phyloP scores from a whole-genome alignment of 139 green algal genomes.

The Asterochloris erici region DNA sequence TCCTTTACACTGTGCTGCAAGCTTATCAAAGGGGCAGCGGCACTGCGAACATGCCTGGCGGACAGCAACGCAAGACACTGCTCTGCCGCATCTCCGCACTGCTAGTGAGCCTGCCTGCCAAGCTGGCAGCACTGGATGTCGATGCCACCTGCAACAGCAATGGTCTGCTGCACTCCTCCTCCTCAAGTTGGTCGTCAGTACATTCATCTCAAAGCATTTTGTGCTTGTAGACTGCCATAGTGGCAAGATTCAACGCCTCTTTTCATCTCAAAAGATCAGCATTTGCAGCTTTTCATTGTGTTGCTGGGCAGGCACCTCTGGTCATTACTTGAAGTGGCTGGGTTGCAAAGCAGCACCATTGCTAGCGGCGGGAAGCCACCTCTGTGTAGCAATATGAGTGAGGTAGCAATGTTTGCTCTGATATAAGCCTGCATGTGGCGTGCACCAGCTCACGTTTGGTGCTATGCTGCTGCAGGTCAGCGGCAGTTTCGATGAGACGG shows the following conservation, averaged over 20 bases:
- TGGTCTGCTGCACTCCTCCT: no score
- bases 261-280: neutral
- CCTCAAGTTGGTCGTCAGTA: no score
- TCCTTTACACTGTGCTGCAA: neutral
- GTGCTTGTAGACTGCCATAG: no score
- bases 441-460: neutral
- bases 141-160: no score
- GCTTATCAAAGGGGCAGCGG: neutral
- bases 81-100: neutral
- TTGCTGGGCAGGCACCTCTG: neutral
- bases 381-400: neutral
- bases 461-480: constrained; percentile 50
- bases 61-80: neutral
- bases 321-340: neutral
- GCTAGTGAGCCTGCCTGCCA: neutral
- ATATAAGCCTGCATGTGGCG: neutral
- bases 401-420: neutral
- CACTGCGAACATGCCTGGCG: neutral
- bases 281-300: neutral
- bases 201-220: no score
- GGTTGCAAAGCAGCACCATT: neutral
- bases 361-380: neutral
- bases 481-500: constrained; percentile 88
- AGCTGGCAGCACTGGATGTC: neutral
- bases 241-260: no score